Evolutionary conservation across 352 stramenopile species (phyloP), one percentile per base, ranked within the genome.

Genomic region (Globisporangium cystogenes): DNA sequence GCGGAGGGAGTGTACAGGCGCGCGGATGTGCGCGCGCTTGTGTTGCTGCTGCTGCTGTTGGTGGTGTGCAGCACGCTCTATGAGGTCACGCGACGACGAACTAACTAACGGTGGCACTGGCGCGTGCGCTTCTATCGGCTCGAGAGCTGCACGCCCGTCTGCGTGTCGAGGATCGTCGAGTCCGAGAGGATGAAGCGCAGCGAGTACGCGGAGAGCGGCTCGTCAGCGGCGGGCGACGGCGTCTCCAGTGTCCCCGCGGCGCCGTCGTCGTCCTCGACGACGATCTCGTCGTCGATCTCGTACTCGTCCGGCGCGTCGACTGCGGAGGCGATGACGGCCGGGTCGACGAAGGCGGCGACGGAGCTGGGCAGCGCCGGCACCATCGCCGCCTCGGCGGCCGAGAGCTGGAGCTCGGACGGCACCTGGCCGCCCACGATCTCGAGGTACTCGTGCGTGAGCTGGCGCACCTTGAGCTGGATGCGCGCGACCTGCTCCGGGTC

Each of bases 161-260:
- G 62, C 23, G 73, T 79, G 64, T 90, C 80, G 39, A 90, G 76
- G 49, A 90, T 82, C 24, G 76, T 86, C 44, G 67, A 82, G 60
- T 90, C 80, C 44, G 71, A 70, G 47, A 90, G 69, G 55, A 90
- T 90, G 64, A 90, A 90, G 49, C 80, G 80, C 55, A 90, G 65
- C 60, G 80, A 90, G 68, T 87, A 88, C 31, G 80, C 80, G 27
- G 80, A 90, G n/a, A 90, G 59, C 26, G 59, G 48, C 26, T 60
- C 60, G 14, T 65, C 60, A 24, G 42, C 24, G 23, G 16, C 36
- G 18, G 18, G 29, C 24, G 51, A 23, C 23, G 42, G 14, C 16
- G 27, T n/a, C 42, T 46, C 16, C 16, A 54, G 53, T 40, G 62
- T 26, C 15, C 40, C 55, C 0, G 51, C 39, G 15, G 36, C 24